These are phyloP conservation scores for Nemania diffusa DNA, from an alignment of 2,329 filamentous ascomycete genomes.

Conservation along the genomic window DNA sequence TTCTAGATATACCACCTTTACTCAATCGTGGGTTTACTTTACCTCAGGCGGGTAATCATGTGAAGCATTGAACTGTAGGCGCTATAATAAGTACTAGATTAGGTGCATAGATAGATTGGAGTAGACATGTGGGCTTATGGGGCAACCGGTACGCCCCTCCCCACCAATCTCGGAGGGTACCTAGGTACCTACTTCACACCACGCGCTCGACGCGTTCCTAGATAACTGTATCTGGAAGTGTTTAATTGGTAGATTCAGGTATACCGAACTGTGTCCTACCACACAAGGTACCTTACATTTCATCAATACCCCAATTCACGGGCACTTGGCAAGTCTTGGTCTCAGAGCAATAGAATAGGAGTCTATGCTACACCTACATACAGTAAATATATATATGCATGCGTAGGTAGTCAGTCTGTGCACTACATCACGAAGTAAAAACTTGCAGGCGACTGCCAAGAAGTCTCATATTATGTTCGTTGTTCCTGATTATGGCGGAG, in stretches of 20 bases:
- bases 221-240: slow-evolving; percentile 8
- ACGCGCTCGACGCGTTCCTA: slow-evolving; percentile 24
- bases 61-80: background rate
- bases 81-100: slow-evolving; percentile 1
- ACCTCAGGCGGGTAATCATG: background rate
- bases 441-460: slow-evolving; percentile 10
- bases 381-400: background rate
- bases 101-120: slow-evolving; percentile 3
- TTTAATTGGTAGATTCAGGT: slow-evolving; percentile 4
- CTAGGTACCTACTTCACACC: background rate
- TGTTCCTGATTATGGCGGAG: slow-evolving; percentile 11
- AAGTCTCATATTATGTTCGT: background rate
- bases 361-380: background rate
- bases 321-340: background rate
- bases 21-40: background rate
- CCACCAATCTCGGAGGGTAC: slow-evolving; percentile 8
- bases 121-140: slow-evolving; percentile 9
- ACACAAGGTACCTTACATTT: background rate
- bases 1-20: background rate
- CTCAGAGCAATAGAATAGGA: too few relatives aligned
- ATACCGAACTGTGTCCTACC: background rate
- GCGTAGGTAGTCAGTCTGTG: background rate
- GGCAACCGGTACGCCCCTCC: background rate
- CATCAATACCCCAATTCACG: background rate
- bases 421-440: background rate